phyloP scores from a whole-genome alignment of 192 early-diverging fungal genomes.

The Helicostylum pulchrum region DNA sequence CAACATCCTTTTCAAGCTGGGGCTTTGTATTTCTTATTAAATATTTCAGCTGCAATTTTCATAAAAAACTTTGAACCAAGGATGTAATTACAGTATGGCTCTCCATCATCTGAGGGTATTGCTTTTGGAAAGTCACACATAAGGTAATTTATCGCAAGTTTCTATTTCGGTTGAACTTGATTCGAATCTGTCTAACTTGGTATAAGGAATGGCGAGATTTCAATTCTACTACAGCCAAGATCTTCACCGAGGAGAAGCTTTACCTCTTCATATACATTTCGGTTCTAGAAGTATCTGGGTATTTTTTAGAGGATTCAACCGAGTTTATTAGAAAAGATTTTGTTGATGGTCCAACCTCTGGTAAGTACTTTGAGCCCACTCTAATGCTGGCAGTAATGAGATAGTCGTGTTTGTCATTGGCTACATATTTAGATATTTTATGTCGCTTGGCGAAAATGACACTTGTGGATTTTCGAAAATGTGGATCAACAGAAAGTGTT shows the following conservation, averaged over 20 bases:
- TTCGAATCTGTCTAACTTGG: constrained; percentile 1
- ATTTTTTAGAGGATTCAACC: constrained; percentile 18
- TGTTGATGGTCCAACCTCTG: constrained; percentile 25
- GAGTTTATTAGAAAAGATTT: constrained; percentile 16
- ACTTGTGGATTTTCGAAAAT: constrained; percentile 18
- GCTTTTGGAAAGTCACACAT: constrained; percentile 1
- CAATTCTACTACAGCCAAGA: constrained; percentile 22
- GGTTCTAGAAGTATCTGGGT: too few relatives aligned
- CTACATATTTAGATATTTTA: constrained; percentile 17
- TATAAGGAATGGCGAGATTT: constrained; percentile 12
- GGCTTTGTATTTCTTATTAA: constrained; percentile 12
- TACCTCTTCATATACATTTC: too few relatives aligned
- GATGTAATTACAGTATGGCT: neutral
- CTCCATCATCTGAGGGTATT: constrained; percentile 8
- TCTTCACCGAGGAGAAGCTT: constrained; percentile 11
- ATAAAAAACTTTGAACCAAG: constrained; percentile 21
- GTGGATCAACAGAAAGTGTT: constrained; percentile 16
- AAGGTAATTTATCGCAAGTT: constrained; percentile 6
- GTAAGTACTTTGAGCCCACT: constrained; percentile 11
- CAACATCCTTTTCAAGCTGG: constrained; percentile 11
- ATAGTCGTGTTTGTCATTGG: constrained; percentile 11
- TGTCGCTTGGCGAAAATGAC: constrained; percentile 8
- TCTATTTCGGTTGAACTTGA: neutral
- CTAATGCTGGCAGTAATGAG: constrained; percentile 25
- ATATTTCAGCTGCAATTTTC: constrained; percentile 20